A percentile compares a stretch with the other conserved stretches of the same genome.
Conservation (phyloP, 345 rosid genomes). For the Eucalyptus lansdowneana region DNA sequence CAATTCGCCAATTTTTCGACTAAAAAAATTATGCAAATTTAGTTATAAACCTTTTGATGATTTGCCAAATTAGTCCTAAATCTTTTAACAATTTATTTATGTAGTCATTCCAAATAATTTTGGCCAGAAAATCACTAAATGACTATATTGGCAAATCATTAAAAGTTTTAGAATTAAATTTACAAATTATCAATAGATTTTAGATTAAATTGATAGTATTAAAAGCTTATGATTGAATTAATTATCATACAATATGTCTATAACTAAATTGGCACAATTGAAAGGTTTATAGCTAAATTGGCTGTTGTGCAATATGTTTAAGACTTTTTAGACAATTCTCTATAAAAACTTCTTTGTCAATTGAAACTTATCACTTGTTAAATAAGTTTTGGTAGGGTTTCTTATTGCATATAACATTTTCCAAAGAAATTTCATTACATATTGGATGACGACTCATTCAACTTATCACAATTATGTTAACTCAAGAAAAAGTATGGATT, state of each 20-base stretch:
- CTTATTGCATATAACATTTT: background rate
- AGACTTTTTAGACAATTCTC: background rate
- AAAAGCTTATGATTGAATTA: no score
- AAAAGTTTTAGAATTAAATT: no score
- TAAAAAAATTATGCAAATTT: no score
- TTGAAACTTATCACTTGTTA: background rate
- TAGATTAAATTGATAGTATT: background rate
- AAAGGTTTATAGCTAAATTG: background rate
- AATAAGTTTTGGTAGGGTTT: background rate
- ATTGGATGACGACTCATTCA: background rate
- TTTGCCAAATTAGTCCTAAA: no score
- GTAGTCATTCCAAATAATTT: no score
- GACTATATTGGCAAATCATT: background rate
- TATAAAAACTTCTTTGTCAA: background rate
- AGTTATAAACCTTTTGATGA: background rate
- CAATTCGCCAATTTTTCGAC: accelerated
- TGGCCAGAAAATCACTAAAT: no score
- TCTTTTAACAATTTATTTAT: no score
- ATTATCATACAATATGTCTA: no score
- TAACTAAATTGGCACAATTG: no score
- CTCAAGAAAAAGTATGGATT: background rate
- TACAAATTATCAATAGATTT: background rate
- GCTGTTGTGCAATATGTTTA: background rate
- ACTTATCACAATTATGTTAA: background rate
- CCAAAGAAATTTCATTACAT: background rate